These are phyloP conservation scores for Dioszegia aurantiaca DNA, from an alignment of 768 basidiomycete species.

Conservation along the genomic window DNA sequence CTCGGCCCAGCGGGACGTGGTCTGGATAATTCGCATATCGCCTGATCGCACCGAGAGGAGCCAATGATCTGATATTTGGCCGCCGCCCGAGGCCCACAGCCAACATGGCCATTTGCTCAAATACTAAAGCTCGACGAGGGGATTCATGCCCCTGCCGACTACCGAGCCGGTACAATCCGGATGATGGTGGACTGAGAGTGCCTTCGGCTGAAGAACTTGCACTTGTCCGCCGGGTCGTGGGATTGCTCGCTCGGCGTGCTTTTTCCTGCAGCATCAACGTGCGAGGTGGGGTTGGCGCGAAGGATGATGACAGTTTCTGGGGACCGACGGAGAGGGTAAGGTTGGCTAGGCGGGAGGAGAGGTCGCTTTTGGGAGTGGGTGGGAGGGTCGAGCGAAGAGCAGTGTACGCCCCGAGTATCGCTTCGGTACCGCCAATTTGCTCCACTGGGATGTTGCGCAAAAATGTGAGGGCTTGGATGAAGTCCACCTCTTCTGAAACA, in stretches of 20 bases:
- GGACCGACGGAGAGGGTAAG: slow-evolving; percentile 11
- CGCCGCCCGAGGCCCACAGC: not conserved
- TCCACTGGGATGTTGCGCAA: slow-evolving; percentile 34
- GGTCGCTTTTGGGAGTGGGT: not conserved
- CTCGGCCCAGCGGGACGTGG: slow-evolving; percentile 67
- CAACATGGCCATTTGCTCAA: slow-evolving; percentile 1
- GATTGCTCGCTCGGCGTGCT: slow-evolving; percentile 14
- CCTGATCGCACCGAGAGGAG: not conserved
- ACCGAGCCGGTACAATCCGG: slow-evolving; percentile 11
- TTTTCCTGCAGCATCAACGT: slow-evolving; percentile 13
- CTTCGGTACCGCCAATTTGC: not conserved
- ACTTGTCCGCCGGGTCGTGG: not conserved
- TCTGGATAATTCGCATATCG: slow-evolving; percentile 35
- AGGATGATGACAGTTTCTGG: not conserved
- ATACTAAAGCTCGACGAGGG: not conserved
- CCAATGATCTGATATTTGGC: not conserved
- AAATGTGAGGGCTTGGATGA: slow-evolving; percentile 30
- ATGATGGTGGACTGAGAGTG: slow-evolving; percentile 16
- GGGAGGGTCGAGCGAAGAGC: not conserved
- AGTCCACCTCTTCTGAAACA: slow-evolving; percentile 21
- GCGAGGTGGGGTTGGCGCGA: not conserved
- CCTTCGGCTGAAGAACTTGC: slow-evolving; percentile 1
- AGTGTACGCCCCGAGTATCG: slow-evolving; percentile 2
- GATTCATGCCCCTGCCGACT: slow-evolving; percentile 7
- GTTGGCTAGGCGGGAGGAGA: not conserved